phyloP scores from a whole-genome alignment of 1,284 basidiomycete species.

The Marasmius fiardii region DNA sequence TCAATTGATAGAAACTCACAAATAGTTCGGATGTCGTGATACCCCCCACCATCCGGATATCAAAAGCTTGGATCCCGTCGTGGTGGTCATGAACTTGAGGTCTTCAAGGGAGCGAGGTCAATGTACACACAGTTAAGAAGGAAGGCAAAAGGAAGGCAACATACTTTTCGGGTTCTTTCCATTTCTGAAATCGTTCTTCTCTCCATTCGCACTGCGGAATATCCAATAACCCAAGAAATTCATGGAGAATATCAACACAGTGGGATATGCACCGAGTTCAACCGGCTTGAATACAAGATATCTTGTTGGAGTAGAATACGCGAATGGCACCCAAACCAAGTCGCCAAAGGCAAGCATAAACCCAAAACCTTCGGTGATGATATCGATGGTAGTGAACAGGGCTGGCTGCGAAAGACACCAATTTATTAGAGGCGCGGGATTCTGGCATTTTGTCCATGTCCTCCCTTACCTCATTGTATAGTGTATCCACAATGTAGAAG shows the following conservation, averaged over 20 bases:
- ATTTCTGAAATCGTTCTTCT: conserved; percentile 95
- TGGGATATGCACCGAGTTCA: conserved; percentile 67
- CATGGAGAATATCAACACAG: conserved; percentile 60
- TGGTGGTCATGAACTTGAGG: conserved; percentile 80
- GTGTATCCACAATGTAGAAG: conserved; percentile 83
- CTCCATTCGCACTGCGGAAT: conserved; percentile 85
- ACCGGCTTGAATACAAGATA: conserved; percentile 89
- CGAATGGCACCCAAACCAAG: conserved; percentile 94
- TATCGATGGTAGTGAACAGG: conserved; percentile 96
- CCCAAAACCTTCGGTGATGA: conserved; percentile 96
- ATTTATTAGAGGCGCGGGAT: not conserved
- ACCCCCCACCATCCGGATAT: conserved; percentile 97
- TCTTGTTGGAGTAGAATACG: conserved; percentile 90
- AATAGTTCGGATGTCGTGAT: conserved; percentile 91
- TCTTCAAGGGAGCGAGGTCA: conserved; percentile 38
- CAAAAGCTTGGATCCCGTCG: conserved; percentile 86
- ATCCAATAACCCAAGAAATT: conserved; percentile 87
- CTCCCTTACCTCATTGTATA: conserved; percentile 80
- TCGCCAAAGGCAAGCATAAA: conserved; percentile 98
- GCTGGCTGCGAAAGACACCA: conserved; percentile 50
- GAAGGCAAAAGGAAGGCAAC: conserved; percentile 14
- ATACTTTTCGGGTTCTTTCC: conserved; percentile 91
- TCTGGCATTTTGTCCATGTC: not conserved
- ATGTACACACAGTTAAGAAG: not conserved
- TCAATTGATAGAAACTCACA: conserved; percentile 48